Conservation (phyloP, 768 basidiomycete species). For the Psilocybe azurescens region DNA sequence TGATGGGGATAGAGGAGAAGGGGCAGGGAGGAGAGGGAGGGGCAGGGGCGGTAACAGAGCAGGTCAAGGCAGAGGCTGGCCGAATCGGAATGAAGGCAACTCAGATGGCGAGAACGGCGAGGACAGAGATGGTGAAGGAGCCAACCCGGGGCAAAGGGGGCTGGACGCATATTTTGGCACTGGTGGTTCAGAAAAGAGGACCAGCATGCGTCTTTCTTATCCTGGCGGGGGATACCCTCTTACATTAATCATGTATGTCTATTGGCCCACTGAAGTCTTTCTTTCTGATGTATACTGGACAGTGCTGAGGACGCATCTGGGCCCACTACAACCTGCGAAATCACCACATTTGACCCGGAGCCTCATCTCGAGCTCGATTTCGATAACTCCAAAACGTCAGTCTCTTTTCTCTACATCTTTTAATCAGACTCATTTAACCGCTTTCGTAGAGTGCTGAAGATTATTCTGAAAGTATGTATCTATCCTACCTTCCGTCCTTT, state of each 20-base stretch:
- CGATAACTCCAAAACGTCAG: conserved; percentile 65
- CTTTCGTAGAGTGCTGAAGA: conserved; percentile 64
- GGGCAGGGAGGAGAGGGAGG: conserved; percentile 8
- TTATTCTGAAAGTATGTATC: conserved; percentile 78
- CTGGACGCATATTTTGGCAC: conserved; percentile 63
- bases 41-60: conserved; percentile 12
- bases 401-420: conserved; percentile 19
- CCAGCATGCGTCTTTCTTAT: conserved; percentile 88
- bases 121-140: conserved; percentile 37
- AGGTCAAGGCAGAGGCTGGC: conserved; percentile 10
- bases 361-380: conserved; percentile 82
- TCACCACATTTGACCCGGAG: conserved; percentile 85
- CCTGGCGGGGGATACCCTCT: conserved; percentile 79
- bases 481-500: not conserved
- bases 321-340: conserved; percentile 87
- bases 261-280: conserved; percentile 6
- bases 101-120: conserved; percentile 47
- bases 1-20: conserved; percentile 10
- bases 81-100: conserved; percentile 42
- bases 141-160: conserved; percentile 35
- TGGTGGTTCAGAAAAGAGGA: conserved; percentile 62
- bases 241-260: conserved; percentile 74
- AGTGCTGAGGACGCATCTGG: conserved; percentile 82
- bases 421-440: not conserved
- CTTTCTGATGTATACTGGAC: not conserved